phyloP scores from a whole-genome alignment of 495 filamentous ascomycete species.

The Glarea lozoyensis region DNA sequence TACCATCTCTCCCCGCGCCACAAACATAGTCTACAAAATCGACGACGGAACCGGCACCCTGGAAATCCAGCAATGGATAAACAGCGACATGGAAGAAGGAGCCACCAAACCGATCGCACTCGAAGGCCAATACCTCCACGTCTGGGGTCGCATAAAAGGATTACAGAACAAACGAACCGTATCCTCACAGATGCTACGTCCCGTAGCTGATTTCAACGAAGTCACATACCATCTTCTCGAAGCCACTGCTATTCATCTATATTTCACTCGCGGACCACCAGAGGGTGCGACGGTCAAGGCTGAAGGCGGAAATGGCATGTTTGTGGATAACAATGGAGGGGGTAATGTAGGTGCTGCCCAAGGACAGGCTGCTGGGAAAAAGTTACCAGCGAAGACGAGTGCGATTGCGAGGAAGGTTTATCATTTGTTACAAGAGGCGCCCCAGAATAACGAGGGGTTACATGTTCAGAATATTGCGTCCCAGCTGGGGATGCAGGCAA shows the following conservation, averaged over 20 bases:
- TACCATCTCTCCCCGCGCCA: slow-evolving; percentile 74
- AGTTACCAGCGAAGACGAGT: slow-evolving; percentile 40
- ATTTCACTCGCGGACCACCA: slow-evolving; percentile 68
- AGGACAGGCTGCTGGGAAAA: slow-evolving; percentile 19
- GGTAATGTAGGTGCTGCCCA: slow-evolving; percentile 17
- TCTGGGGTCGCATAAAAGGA: slow-evolving; percentile 67
- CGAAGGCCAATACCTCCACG: slow-evolving; percentile 70
- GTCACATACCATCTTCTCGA: slow-evolving; percentile 83
- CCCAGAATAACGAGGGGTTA: slow-evolving; percentile 69
- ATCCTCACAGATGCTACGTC: slow-evolving; percentile 69
- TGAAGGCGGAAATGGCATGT: slow-evolving; percentile 36
- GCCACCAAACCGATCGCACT: slow-evolving; percentile 29
- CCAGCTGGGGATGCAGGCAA: slow-evolving; percentile 48
- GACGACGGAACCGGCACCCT: slow-evolving; percentile 92
- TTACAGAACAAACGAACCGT: slow-evolving; percentile 77
- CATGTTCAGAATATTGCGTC: slow-evolving; percentile 67
- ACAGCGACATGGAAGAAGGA: slow-evolving; percentile 45
- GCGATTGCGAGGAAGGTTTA: slow-evolving; percentile 56
- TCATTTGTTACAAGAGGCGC: slow-evolving; percentile 48
- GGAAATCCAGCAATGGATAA: slow-evolving; percentile 90
- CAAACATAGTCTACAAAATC: slow-evolving; percentile 83
- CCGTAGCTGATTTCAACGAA: slow-evolving; percentile 80
- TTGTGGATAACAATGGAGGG: slow-evolving; percentile 38
- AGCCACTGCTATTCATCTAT: slow-evolving; percentile 76
- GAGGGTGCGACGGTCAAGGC: slow-evolving; percentile 35